A percentile compares a stretch with the other conserved stretches of the same genome.
phyloP scores from a whole-genome alignment of 768 basidiomycete genomes.

The Mycena chlorophos region DNA sequence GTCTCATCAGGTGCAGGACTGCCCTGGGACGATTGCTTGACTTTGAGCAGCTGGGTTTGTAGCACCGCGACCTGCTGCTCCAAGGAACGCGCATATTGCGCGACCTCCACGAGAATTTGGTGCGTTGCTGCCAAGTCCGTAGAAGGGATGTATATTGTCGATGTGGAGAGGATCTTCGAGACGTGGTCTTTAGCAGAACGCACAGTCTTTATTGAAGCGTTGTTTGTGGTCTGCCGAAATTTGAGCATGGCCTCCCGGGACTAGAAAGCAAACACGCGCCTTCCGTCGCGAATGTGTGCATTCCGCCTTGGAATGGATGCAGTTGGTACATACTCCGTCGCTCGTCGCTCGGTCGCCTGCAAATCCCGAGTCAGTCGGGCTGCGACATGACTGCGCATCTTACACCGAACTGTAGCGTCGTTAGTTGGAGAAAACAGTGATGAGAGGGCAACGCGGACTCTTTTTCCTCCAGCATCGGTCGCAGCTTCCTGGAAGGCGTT shows the following conservation, averaged over 20 bases:
- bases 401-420: conserved; percentile 7
- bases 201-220: not conserved
- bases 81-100: conserved; percentile 15
- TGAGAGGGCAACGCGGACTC: conserved; percentile 24
- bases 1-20: not conserved
- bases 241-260: not conserved
- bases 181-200: conserved; percentile 13
- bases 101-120: conserved; percentile 8
- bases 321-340: conserved; percentile 56
- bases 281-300: conserved; percentile 60
- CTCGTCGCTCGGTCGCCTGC: conserved; percentile 62
- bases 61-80: conserved; percentile 8
- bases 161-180: conserved; percentile 6
- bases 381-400: not conserved
- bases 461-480: conserved; percentile 30
- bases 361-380: not conserved
- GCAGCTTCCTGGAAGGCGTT: not conserved
- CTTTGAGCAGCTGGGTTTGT: not conserved
- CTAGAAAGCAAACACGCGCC: conserved; percentile 32
- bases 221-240: not conserved
- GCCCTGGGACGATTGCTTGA: not conserved
- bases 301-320: conserved; percentile 42
- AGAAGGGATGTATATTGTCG: conserved; percentile 7
- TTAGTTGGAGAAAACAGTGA: not conserved
- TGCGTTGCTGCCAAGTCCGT: conserved; percentile 2